Evolutionary conservation across 352 stramenopile genomes (phyloP).

Genomic region (Phytophthora lateralis): DNA sequence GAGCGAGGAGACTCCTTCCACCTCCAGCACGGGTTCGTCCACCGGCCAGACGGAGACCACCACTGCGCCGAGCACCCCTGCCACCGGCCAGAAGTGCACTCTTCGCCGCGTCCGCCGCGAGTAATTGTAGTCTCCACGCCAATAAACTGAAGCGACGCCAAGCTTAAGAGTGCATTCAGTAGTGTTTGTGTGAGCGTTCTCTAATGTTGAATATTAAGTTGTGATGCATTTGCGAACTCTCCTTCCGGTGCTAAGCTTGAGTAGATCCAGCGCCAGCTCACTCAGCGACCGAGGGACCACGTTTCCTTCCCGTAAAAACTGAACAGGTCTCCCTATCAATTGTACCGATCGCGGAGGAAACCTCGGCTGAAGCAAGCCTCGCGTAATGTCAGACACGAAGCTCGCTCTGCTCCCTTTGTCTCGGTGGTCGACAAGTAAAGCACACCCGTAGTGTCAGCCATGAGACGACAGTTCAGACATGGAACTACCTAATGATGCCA

Average conservation of each 20-base stretch:
- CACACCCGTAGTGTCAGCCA: not conserved
- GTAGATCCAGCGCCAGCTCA: no score
- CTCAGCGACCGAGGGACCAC: no score
- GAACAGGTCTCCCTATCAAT: not conserved
- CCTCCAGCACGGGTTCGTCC: slow-evolving; percentile 7
- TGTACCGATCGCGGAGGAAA: not conserved
- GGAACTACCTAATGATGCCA: not conserved
- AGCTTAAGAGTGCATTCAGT: slow-evolving; percentile 7
- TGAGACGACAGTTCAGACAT: not conserved
- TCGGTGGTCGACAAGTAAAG: not conserved
- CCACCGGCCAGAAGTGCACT: slow-evolving; percentile 15
- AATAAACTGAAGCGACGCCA: slow-evolving; percentile 7
- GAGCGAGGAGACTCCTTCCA: slow-evolving; percentile 9
- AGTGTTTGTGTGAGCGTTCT: slow-evolving; percentile 11
- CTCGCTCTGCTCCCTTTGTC: not conserved
- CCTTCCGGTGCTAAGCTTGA: not conserved
- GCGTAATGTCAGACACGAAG: not conserved
- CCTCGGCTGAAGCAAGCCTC: no score
- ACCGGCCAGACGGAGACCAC: slow-evolving; percentile 1
- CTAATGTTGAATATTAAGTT: slow-evolving; percentile 28
- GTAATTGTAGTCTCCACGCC: slow-evolving; percentile 12
- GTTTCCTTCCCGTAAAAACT: no score
- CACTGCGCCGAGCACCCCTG: not conserved
- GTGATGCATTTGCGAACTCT: not conserved
- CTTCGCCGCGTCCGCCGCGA: slow-evolving; percentile 21